These are phyloP conservation scores for Carallia brachiata DNA, from an alignment of 345 rosid genomes.

Conservation along the genomic window DNA sequence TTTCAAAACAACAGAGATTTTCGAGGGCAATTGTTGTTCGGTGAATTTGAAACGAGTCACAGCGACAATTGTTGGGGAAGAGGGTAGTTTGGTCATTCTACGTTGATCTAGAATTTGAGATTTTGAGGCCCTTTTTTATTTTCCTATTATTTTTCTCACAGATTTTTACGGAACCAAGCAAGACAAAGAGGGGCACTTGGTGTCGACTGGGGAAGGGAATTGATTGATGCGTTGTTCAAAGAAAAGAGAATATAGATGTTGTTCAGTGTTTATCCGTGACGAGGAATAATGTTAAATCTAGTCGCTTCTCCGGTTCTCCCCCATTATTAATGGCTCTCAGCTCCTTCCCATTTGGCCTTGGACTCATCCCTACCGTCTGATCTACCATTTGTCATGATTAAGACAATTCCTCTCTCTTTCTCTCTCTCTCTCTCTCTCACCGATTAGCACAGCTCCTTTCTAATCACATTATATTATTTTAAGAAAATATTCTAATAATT, in stretches of 20 bases:
- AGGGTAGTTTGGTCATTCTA: conserved; percentile 10
- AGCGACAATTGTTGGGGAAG: conserved; percentile 23
- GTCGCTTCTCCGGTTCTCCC: not conserved
- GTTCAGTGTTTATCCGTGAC: conserved; percentile 7
- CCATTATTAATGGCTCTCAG: conserved; percentile 11
- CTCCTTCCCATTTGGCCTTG: not conserved
- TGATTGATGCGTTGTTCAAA: not conserved
- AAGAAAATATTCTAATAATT: too few relatives aligned
- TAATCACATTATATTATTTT: too few relatives aligned
- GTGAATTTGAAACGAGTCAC: conserved; percentile 19
- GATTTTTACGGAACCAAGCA: not conserved
- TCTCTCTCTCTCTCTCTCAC: too few relatives aligned
- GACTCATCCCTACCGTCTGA: not conserved
- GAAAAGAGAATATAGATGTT: not conserved
- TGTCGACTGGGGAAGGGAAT: not conserved
- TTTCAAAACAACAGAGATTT: not conserved
- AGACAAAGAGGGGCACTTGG: not conserved
- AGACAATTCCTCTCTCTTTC: not conserved
- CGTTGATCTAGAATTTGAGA: not conserved
- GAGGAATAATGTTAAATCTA: not conserved
- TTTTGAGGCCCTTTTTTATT: not conserved
- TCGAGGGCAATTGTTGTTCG: conserved; percentile 1
- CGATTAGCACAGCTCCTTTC: too few relatives aligned
- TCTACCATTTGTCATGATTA: not conserved
- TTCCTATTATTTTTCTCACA: not conserved